A percentile compares a stretch with the other conserved stretches of the same genome.
These are phyloP conservation scores for Colletotrichum neosansevieriae DNA, from an alignment of 2,329 filamentous ascomycete genomes.

Conservation along the genomic window DNA sequence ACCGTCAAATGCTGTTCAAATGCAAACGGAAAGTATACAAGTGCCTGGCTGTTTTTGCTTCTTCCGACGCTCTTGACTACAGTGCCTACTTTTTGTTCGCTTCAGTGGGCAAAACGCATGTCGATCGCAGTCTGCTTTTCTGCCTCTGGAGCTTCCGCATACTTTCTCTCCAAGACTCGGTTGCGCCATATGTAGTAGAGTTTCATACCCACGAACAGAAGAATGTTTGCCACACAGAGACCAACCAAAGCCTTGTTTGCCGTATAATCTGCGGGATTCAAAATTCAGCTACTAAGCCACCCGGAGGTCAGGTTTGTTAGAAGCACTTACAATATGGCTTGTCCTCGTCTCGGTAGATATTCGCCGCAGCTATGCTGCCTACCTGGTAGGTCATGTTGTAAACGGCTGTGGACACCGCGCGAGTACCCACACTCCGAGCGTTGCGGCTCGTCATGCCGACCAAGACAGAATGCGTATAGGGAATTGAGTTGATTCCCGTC, in stretches of 20 bases:
- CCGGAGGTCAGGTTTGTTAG: too few relatives aligned
- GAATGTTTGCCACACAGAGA: slow-evolving; percentile 39
- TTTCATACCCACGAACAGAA: slow-evolving; percentile 54
- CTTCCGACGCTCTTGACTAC: neutral
- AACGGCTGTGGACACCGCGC: slow-evolving; percentile 59
- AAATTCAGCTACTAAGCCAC: fast-evolving
- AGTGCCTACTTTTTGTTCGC: too few relatives aligned
- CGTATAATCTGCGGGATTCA: neutral
- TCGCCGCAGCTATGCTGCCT: slow-evolving; percentile 56
- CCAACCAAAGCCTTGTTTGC: neutral
- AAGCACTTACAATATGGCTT: slow-evolving; percentile 49
- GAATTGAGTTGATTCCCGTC: slow-evolving; percentile 64
- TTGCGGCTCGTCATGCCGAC: slow-evolving; percentile 60
- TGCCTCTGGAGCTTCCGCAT: neutral
- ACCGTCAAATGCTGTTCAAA: neutral
- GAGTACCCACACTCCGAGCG: slow-evolving; percentile 56
- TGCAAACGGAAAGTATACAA: neutral
- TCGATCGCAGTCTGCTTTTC: slow-evolving; percentile 7
- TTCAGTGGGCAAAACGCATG: too few relatives aligned
- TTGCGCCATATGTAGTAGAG: slow-evolving; percentile 50
- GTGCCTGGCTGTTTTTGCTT: neutral
- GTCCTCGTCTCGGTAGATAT: slow-evolving; percentile 66
- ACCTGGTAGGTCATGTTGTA: slow-evolving; percentile 64
- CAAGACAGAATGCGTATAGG: slow-evolving; percentile 64
- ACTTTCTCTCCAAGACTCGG: slow-evolving; percentile 7